Evolutionary conservation across 192 early-diverging fungal species (phyloP).

Genomic region (Backusella tarrabulga): DNA sequence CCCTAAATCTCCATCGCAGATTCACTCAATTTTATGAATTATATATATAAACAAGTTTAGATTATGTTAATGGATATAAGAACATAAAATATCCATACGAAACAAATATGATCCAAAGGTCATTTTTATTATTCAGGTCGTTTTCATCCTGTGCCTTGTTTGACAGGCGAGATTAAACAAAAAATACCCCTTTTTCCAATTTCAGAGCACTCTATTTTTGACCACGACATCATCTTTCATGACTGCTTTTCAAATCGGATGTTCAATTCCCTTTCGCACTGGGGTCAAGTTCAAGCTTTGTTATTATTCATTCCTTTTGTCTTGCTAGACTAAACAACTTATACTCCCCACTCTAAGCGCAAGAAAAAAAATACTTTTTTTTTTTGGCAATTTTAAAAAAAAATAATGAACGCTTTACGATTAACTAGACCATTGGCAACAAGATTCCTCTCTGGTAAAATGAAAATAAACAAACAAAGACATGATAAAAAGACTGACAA

Average conservation of each 20-base stretch:
- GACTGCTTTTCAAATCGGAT: background rate
- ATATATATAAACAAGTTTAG: too few relatives aligned
- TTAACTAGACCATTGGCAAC: background rate
- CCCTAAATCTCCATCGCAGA: too few relatives aligned
- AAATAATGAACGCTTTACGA: background rate
- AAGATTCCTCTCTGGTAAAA: conserved; percentile 7
- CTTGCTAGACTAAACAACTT: background rate
- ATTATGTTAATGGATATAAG: too few relatives aligned
- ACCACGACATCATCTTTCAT: background rate
- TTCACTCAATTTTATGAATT: too few relatives aligned
- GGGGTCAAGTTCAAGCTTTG: background rate
- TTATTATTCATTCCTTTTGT: background rate
- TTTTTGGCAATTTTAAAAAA: background rate
- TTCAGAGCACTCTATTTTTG: background rate
- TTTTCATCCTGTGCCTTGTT: too few relatives aligned
- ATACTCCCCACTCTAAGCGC: background rate
- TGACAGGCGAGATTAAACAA: too few relatives aligned
- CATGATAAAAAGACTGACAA: background rate
- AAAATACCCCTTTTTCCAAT: conserved; percentile 1
- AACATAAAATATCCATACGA: too few relatives aligned
- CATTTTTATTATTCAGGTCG: too few relatives aligned
- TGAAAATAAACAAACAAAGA: background rate
- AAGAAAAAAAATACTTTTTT: conserved; percentile 1
- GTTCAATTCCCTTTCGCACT: background rate
- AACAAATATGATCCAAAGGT: too few relatives aligned